Evolutionary conservation across 768 basidiomycete genomes (phyloP).

Genomic region (Russula virescens): DNA sequence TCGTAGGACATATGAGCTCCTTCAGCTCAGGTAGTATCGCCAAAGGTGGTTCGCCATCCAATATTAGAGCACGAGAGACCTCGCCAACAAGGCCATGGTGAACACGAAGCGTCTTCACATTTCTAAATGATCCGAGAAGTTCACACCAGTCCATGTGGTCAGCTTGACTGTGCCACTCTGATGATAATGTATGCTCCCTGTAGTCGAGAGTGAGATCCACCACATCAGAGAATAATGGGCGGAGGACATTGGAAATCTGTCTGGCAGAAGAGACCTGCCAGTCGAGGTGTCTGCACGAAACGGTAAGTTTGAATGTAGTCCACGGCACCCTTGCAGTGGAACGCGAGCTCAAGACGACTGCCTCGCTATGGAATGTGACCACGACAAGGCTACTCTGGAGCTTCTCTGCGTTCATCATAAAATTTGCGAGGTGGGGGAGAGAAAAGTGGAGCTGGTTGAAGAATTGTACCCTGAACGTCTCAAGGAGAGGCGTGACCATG

Average conservation of each 20-base stretch:
- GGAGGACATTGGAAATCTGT: background rate
- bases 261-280: background rate
- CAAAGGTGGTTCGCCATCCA: background rate
- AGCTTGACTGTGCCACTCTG: background rate
- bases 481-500: background rate
- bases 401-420: background rate
- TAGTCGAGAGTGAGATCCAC: background rate
- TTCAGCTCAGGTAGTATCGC: background rate
- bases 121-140: background rate
- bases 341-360: rapidly evolving
- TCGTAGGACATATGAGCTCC: background rate
- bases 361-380: background rate
- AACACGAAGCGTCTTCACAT: background rate
- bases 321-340: no score
- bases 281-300: background rate
- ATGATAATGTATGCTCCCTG: no score
- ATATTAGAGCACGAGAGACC: background rate
- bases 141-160: background rate
- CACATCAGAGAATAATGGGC: background rate
- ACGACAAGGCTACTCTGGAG: background rate
- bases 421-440: background rate
- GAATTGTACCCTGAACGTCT: background rate
- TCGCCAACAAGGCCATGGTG: background rate
- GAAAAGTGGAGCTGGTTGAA: background rate
- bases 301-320: background rate